Evolutionary conservation across 2,329 filamentous ascomycete species (phyloP).

Genomic region (Scedosporium dehoogii): DNA sequence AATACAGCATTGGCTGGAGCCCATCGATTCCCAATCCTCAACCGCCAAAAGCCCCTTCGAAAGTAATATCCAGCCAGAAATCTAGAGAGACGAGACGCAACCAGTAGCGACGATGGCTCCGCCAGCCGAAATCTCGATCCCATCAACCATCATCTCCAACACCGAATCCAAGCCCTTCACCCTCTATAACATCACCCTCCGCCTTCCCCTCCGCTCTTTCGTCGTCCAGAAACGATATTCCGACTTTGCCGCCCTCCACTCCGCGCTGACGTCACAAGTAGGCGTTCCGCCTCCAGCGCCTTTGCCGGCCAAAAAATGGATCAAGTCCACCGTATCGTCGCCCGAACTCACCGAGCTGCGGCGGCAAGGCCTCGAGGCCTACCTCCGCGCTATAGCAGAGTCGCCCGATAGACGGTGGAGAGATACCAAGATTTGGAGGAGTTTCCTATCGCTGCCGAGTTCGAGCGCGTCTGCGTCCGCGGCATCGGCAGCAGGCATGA

Average conservation of each 20-base stretch:
- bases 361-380: constrained; percentile 58
- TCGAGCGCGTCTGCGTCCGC: constrained; percentile 38
- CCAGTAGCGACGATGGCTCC: constrained; percentile 41
- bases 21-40: neutral
- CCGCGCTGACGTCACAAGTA: constrained; percentile 47
- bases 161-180: constrained; percentile 59
- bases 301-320: constrained; percentile 67
- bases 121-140: constrained; percentile 57
- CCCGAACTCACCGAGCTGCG: constrained; percentile 61
- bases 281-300: constrained; percentile 55
- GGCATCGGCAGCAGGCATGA: constrained; percentile 33
- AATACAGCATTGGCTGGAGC: neutral
- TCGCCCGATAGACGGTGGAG: constrained; percentile 69
- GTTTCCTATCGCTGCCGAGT: constrained; percentile 61
- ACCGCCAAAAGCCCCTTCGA: neutral
- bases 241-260: constrained; percentile 62
- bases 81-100: neutral
- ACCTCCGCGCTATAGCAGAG: constrained; percentile 62
- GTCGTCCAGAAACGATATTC: constrained; percentile 75
- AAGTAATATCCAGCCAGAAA: neutral
- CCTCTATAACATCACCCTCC: constrained; percentile 68
- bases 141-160: constrained; percentile 48
- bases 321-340: constrained; percentile 61
- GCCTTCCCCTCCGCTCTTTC: constrained; percentile 65
- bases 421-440: constrained; percentile 60